These are phyloP conservation scores for Apiospora kogelbergensis DNA, from an alignment of 2,329 filamentous ascomycete species.

Conservation along the genomic window DNA sequence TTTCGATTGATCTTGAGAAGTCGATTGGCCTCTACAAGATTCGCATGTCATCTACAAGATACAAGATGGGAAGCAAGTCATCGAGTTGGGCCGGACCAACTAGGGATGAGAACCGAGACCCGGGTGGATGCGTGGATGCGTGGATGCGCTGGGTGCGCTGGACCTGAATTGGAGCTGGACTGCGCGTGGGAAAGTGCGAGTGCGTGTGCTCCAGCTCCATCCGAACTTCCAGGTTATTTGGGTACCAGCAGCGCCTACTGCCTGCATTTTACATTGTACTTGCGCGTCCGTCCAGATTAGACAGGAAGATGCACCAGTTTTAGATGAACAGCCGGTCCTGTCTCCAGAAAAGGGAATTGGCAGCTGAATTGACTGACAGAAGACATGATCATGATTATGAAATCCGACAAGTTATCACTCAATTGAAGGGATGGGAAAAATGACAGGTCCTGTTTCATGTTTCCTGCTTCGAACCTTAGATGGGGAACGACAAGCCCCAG, in stretches of 20 bases:
- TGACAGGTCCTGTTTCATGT: neutral
- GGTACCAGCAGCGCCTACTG: too few relatives aligned
- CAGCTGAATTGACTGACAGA: neutral
- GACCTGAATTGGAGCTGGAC: neutral
- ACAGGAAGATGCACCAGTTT: neutral
- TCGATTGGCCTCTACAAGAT: too few relatives aligned
- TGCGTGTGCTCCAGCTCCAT: neutral
- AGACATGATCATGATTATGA: too few relatives aligned
- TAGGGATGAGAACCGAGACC: too few relatives aligned
- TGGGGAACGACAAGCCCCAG: too few relatives aligned
- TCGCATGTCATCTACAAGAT: too few relatives aligned
- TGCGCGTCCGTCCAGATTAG: neutral
- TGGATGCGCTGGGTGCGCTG: neutral
- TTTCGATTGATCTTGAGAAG: too few relatives aligned
- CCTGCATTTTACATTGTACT: neutral
- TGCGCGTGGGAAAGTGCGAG: neutral
- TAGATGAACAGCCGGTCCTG: neutral
- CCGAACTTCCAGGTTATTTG: neutral
- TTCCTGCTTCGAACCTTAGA: conserved; percentile 2
- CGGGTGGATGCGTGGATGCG: too few relatives aligned
- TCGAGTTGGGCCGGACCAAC: too few relatives aligned
- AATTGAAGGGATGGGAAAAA: too few relatives aligned
- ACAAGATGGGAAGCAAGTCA: too few relatives aligned
- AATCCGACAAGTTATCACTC: too few relatives aligned
- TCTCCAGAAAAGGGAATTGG: neutral